phyloP scores from a whole-genome alignment of 106 monocot genomes.

The Alisma plantagoaquatica region DNA sequence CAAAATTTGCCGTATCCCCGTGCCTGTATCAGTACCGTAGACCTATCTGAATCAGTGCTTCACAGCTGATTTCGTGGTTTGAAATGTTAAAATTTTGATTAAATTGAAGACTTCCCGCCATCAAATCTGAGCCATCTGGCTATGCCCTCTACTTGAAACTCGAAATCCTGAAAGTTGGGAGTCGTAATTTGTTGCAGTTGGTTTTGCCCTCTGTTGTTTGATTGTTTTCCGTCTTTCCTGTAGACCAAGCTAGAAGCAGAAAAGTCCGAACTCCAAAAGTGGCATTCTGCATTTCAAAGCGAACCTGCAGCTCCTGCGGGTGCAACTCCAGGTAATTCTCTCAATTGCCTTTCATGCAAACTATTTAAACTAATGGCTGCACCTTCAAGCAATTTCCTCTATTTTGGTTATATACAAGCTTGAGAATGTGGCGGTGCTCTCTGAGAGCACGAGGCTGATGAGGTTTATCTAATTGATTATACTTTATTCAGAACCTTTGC shows the following conservation, averaged over 20 bases:
- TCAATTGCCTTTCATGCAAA: not conserved
- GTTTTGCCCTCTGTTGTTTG: too few relatives aligned
- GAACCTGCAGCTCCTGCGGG: constrained; percentile 41
- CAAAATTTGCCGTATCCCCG: too few relatives aligned
- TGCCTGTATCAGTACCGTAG: too few relatives aligned
- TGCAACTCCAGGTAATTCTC: constrained; percentile 33
- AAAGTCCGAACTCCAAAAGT: constrained; percentile 55
- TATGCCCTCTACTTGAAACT: too few relatives aligned
- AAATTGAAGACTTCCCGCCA: too few relatives aligned
- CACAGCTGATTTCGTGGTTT: too few relatives aligned
- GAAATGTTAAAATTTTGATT: too few relatives aligned
- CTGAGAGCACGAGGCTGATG: not conserved
- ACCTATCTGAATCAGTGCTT: too few relatives aligned
- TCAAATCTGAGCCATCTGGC: too few relatives aligned
- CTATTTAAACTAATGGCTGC: not conserved
- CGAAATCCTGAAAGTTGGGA: too few relatives aligned
- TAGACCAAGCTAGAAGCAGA: constrained; percentile 48
- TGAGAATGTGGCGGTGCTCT: not conserved
- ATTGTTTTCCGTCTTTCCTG: not conserved
- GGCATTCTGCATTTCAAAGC: constrained; percentile 69
- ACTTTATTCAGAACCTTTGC: not conserved
- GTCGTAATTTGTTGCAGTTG: too few relatives aligned
- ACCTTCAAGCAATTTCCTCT: not conserved
- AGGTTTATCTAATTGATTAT: not conserved
- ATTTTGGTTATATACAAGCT: not conserved